These are phyloP conservation scores for Bipolaris oryzae DNA, from an alignment of 2,329 filamentous ascomycete species.

Conservation along the genomic window DNA sequence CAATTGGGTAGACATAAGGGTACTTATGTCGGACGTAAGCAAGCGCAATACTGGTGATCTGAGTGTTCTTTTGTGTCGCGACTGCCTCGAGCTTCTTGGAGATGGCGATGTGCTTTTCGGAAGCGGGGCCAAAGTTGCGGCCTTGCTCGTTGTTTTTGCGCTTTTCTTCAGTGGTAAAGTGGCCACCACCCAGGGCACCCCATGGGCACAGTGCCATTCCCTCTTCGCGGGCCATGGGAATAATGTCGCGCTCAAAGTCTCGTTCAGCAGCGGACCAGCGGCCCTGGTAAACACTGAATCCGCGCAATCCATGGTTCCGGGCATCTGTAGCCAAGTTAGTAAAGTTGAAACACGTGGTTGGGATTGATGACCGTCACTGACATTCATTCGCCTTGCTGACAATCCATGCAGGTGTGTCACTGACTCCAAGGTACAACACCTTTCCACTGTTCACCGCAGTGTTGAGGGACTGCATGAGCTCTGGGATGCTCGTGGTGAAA, in stretches of 20 bases:
- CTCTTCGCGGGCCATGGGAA: conserved; percentile 68
- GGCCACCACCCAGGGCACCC: conserved; percentile 59
- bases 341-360: not conserved
- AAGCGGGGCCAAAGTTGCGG: conserved; percentile 47
- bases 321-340: conserved; percentile 56
- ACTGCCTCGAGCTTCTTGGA: conserved; percentile 65
- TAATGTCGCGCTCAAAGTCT: conserved; percentile 72
- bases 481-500: conserved; percentile 45
- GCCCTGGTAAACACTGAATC: conserved; percentile 73
- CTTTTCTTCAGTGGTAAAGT: conserved; percentile 47
- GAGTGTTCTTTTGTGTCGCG: conserved; percentile 61
- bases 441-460: conserved; percentile 44
- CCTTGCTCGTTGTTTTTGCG: conserved; percentile 40
- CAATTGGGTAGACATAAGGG: conserved; percentile 75
- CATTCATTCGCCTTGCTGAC: conserved; percentile 56
- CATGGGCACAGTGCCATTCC: conserved; percentile 67
- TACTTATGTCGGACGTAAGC: conserved; percentile 76
- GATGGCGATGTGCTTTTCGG: conserved; percentile 58
- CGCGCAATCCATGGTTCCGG: conserved; percentile 70
- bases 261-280: conserved; percentile 65
- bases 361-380: conserved; percentile 20
- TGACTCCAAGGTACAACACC: conserved; percentile 49
- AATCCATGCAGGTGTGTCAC: conserved; percentile 50
- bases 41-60: conserved; percentile 66
- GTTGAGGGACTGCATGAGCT: conserved; percentile 49